These are phyloP conservation scores for Penicillium longicatenatum DNA, from an alignment of 495 filamentous ascomycete species.

Conservation along the genomic window DNA sequence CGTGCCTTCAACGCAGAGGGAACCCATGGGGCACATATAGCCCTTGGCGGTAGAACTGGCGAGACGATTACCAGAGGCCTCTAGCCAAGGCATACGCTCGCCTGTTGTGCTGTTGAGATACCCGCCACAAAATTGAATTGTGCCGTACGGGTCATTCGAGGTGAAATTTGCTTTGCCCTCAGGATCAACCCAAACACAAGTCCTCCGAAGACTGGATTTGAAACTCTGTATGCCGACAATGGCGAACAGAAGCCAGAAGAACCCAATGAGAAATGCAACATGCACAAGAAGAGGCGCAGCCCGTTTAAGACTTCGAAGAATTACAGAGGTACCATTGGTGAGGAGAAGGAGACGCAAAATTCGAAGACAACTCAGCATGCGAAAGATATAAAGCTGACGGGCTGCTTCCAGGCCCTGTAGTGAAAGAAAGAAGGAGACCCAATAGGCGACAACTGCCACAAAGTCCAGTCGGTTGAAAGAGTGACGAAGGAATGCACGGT, in stretches of 20 bases:
- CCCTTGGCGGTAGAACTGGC: conserved; percentile 66
- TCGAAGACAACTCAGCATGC: conserved; percentile 39
- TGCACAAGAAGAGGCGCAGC: conserved; percentile 91
- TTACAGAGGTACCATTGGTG: conserved; percentile 89
- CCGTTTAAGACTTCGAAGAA: conserved; percentile 92
- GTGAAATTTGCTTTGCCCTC: conserved; percentile 40
- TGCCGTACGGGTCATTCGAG: conserved; percentile 50
- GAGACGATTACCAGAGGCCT: conserved; percentile 40
- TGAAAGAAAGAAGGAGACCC: conserved; percentile 80
- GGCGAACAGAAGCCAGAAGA: conserved; percentile 98
- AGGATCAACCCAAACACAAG: conserved; percentile 81
- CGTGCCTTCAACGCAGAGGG: conserved; percentile 73
- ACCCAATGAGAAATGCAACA: conserved; percentile 93
- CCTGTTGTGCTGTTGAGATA: conserved; percentile 64
- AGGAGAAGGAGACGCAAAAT: conserved; percentile 86
- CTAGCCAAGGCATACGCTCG: conserved; percentile 65
- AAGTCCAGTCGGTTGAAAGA: conserved; percentile 96
- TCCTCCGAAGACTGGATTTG: conserved; percentile 87
- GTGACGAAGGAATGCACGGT: conserved; percentile 90
- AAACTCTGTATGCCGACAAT: conserved; percentile 97
- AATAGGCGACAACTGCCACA: conserved; percentile 92
- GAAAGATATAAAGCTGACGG: conserved; percentile 85
- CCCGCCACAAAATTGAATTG: conserved; percentile 83
- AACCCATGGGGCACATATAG: conserved; percentile 84
- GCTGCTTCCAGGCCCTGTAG: conserved; percentile 64